Evolutionary conservation across 306 rosid species (phyloP), one percentile per base, ranked within the genome.

Genomic region (Rubus idaeus): DNA sequence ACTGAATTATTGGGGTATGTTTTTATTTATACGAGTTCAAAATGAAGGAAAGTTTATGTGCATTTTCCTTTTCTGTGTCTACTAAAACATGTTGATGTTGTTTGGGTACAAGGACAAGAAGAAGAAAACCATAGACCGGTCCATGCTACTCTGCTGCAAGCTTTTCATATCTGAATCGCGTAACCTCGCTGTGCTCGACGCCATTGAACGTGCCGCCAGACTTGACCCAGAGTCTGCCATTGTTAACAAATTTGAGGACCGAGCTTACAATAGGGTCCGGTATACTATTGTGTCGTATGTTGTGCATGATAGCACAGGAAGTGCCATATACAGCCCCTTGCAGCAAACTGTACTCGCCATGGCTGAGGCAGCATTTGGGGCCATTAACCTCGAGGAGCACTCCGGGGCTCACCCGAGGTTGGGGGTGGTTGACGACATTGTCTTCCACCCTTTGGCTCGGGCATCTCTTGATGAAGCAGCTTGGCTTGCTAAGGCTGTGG

Each of bases 371-470:
- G 97, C 98, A 16, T 90, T 88, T 37, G 77, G 77, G 16, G 76
- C 83, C 78, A 74, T 92, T 41, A 87, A 92, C 81, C 91, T 94
- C 7, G 91, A 90, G 81, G 66, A 35, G n/a, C 98, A 92, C 46
- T 79, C 85, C 0, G 98, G 97, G 0, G 84, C 96, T 76, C 95
- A 90, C 79, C 98, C 98, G 12, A 93, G 89, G 5, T 62, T 92
- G 3, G 98, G 98, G 8, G 91, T 81, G 0, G 90, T 94, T 1
- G 97, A 94, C 39, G 97, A 94, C 93, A 89, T 94, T 71, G 78
- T 90, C 55, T 89, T 94, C 82, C 97, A 94, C 62, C 98, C 96
- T 16, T 78, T 94, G 50, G 87, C 86, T 44, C 76, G 80, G 21
- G 93, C 91, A 1, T 90, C 92, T 0, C 60, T 94, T 0, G 86